A percentile compares a stretch with the other conserved stretches of the same genome.
Conservation (phyloP, 1,284 basidiomycete species). For the Trichosporon ovoides region DNA sequence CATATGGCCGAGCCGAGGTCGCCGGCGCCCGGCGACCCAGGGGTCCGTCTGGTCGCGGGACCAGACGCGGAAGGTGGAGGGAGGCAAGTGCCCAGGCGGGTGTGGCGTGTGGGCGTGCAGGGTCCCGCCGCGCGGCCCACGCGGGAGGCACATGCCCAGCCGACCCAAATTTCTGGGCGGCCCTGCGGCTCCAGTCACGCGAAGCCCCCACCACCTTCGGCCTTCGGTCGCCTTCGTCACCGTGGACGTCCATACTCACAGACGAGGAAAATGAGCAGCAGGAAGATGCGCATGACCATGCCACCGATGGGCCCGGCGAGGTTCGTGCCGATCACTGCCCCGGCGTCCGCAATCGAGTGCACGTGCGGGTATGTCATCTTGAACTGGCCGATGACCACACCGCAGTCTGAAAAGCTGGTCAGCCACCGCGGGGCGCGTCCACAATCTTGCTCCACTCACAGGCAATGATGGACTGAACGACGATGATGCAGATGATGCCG, state of each 20-base stretch:
- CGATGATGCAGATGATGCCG: slow-evolving; percentile 32
- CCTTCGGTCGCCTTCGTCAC: too few species aligned
- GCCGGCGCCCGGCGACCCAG: too few species aligned
- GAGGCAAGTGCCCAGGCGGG: too few species aligned
- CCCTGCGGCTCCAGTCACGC: too few species aligned
- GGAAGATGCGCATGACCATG: neutral
- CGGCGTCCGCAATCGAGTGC: slow-evolving; percentile 30
- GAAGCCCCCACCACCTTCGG: too few species aligned
- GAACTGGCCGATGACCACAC: slow-evolving; percentile 22
- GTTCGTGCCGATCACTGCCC: slow-evolving; percentile 26
- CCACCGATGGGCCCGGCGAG: slow-evolving; percentile 10
- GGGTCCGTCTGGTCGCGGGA: too few species aligned
- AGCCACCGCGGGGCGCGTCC: neutral
- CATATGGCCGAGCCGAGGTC: too few species aligned
- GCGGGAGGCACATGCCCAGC: too few species aligned
- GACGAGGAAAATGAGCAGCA: slow-evolving; percentile 7
- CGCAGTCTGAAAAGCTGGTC: slow-evolving; percentile 12
- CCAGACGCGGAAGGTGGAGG: too few species aligned
- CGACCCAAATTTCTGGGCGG: too few species aligned
- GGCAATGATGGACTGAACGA: slow-evolving; percentile 33
- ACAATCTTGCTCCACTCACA: slow-evolving; percentile 21
- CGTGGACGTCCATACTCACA: slow-evolving; percentile 1
- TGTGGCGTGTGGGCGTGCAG: too few species aligned
- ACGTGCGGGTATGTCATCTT: slow-evolving; percentile 24
- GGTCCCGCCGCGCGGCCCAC: too few species aligned